Percentiles rank a stretch among this genome's conserved stretches.
phyloP scores from a whole-genome alignment of 2,329 filamentous ascomycete species.

The Stromatinia cepivora region DNA sequence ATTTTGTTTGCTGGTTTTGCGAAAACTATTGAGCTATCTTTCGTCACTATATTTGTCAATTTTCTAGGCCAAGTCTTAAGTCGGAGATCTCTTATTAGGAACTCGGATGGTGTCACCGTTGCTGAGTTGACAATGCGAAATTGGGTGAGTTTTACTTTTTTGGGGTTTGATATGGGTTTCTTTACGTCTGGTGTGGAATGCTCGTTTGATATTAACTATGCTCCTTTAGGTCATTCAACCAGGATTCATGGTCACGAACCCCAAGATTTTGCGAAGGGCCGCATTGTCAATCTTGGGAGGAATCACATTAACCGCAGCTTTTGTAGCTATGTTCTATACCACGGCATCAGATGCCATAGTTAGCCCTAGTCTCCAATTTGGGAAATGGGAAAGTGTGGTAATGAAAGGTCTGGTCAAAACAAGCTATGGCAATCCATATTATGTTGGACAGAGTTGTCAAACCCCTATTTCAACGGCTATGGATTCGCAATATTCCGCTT shows the following conservation, averaged over 20 bases:
- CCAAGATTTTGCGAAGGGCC: constrained; percentile 63
- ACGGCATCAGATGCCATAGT: constrained; percentile 76
- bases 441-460: constrained; percentile 57
- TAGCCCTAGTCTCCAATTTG: constrained; percentile 66
- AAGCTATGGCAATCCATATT: constrained; percentile 63
- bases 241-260: constrained; percentile 70
- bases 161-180: not conserved
- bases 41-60: constrained; percentile 74
- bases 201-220: constrained; percentile 56
- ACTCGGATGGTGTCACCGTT: constrained; percentile 65
- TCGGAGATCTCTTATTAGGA: constrained; percentile 62
- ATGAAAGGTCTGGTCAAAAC: constrained; percentile 59
- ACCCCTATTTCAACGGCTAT: constrained; percentile 54
- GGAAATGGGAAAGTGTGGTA: constrained; percentile 49
- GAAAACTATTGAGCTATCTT: constrained; percentile 75
- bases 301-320: constrained; percentile 62
- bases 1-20: constrained; percentile 68
- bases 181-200: not conserved
- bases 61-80: constrained; percentile 74
- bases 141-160: constrained; percentile 49
- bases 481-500: constrained; percentile 46
- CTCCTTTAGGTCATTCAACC: constrained; percentile 71
- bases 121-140: constrained; percentile 76
- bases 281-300: constrained; percentile 63
- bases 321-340: constrained; percentile 71